Evolutionary conservation across 176 grass and related monocot species (phyloP).

Genomic region (Oryza punctata): DNA sequence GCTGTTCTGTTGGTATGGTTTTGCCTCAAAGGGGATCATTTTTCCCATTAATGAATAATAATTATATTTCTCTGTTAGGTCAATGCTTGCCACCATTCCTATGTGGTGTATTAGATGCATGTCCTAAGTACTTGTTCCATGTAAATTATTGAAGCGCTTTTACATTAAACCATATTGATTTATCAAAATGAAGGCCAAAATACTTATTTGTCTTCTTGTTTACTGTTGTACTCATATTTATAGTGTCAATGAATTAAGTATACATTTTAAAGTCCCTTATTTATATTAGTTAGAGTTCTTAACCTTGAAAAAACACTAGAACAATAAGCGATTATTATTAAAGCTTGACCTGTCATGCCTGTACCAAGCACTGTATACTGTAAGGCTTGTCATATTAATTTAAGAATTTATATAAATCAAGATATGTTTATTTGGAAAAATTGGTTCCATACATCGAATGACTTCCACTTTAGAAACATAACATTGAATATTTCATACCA

Average conservation of each 20-base stretch:
- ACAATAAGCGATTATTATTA: background rate
- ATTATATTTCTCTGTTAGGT: background rate
- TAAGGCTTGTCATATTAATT: constrained; percentile 3
- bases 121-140: background rate
- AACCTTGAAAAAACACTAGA: constrained; percentile 6
- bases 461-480: background rate
- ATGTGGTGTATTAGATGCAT: constrained; percentile 27
- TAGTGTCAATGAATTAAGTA: background rate
- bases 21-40: background rate
- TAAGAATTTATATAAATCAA: background rate
- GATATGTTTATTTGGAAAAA: background rate
- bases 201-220: constrained; percentile 12
- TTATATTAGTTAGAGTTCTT: constrained; percentile 5
- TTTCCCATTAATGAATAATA: constrained; percentile 27
- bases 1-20: constrained; percentile 73
- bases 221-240: background rate
- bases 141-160: constrained; percentile 6
- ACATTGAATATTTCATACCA: background rate
- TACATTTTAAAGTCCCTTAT: background rate
- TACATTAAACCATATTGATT: background rate
- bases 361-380: background rate
- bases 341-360: constrained; percentile 21
- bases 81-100: background rate
- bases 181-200: background rate
- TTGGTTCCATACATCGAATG: background rate